Evolutionary conservation across 306 rosid genomes (phyloP).

Genomic region (Glycine soja): DNA sequence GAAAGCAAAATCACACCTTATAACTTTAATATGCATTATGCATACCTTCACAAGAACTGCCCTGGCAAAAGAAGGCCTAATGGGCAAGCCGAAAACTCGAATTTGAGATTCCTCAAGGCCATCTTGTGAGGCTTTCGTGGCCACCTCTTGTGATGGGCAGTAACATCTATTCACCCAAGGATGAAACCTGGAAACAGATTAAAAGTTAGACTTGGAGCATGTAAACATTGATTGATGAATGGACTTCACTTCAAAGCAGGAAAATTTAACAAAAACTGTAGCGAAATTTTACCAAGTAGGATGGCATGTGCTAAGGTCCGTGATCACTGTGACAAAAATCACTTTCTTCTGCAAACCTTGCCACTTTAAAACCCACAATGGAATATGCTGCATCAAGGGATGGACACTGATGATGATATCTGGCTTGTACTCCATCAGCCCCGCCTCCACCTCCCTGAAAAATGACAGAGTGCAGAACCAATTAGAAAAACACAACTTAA

Average conservation of each 20-base stretch:
- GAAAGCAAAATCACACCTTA: neutral
- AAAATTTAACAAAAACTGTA: neutral
- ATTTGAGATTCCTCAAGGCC: constrained; percentile 85
- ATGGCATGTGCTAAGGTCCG: constrained; percentile 91
- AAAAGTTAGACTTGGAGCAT: constrained; percentile 38
- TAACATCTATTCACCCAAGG: constrained; percentile 95
- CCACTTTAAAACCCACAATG: constrained; percentile 99
- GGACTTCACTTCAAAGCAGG: constrained; percentile 12
- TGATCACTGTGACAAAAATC: constrained; percentile 85
- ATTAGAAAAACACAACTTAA: constrained; percentile 40
- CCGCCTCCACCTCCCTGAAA: constrained; percentile 95
- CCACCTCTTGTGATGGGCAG: constrained; percentile 88
- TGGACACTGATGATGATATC: constrained; percentile 97
- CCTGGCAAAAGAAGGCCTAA: constrained; percentile 92
- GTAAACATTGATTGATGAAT: constrained; percentile 11
- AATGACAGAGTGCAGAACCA: constrained; percentile 37
- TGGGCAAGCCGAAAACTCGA: constrained; percentile 83
- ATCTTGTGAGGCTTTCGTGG: constrained; percentile 75
- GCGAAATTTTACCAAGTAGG: constrained; percentile 79
- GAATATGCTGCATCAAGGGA: constrained; percentile 98
- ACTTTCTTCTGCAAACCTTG: constrained; percentile 95
- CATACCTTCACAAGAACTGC: constrained; percentile 77
- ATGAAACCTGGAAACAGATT: constrained; percentile 75
- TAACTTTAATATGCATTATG: constrained; percentile 21
- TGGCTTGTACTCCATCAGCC: constrained; percentile 93